These are phyloP conservation scores for Naganishia cerealis DNA, from an alignment of 1,284 basidiomycete genomes.

Conservation along the genomic window DNA sequence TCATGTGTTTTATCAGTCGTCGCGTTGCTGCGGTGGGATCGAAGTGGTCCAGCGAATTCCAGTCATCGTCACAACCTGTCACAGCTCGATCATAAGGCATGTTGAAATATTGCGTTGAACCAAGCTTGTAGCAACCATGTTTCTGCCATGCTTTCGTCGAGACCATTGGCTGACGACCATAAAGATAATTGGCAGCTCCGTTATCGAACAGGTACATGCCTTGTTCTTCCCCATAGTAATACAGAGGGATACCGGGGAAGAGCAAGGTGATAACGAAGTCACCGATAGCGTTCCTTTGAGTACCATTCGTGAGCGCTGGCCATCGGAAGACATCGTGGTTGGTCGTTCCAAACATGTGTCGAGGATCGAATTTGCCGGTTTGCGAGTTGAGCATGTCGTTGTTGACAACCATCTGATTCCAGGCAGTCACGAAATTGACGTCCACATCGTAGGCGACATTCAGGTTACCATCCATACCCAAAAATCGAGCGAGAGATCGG, in stretches of 20 bases:
- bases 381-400: constrained; percentile 79
- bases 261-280: constrained; percentile 75
- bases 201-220: constrained; percentile 79
- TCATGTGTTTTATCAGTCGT: constrained; percentile 70
- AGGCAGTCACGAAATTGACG: constrained; percentile 76
- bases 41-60: constrained; percentile 88
- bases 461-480: constrained; percentile 89
- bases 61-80: constrained; percentile 77
- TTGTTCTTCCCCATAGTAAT: constrained; percentile 87
- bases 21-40: constrained; percentile 79
- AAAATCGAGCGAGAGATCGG: constrained; percentile 74
- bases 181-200: constrained; percentile 80
- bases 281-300: constrained; percentile 69
- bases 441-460: constrained; percentile 79
- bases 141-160: constrained; percentile 80
- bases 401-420: constrained; percentile 83
- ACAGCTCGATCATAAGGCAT: constrained; percentile 75
- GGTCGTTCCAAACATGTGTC: constrained; percentile 82
- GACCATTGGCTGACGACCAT: constrained; percentile 84
- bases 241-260: constrained; percentile 81
- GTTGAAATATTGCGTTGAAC: constrained; percentile 85
- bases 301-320: constrained; percentile 80
- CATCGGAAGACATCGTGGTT: constrained; percentile 92
- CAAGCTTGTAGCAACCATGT: constrained; percentile 84
- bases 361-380: constrained; percentile 69